A percentile compares a stretch with the other conserved stretches of the same genome.
Evolutionary conservation across 2,329 filamentous ascomycete genomes (phyloP).

Genomic region (Diaporthe vaccinii): DNA sequence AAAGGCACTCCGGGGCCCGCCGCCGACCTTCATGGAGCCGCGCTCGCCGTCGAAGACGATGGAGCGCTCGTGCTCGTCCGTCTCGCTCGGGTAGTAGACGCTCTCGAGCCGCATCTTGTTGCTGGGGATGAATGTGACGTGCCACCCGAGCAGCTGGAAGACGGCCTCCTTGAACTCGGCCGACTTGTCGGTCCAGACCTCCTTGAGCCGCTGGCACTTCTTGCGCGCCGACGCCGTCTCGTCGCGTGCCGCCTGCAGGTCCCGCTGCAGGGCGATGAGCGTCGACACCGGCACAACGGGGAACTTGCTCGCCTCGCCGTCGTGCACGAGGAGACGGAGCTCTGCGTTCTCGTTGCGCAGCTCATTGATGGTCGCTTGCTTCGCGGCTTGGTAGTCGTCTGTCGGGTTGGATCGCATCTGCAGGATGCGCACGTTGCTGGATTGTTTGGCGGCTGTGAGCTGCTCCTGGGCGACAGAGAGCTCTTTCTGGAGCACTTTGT

Average conservation of each 20-base stretch:
- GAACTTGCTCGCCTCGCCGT: conserved; percentile 57
- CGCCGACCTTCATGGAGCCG: conserved; percentile 97
- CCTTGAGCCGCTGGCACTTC: conserved; percentile 85
- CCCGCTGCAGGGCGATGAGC: conserved; percentile 80
- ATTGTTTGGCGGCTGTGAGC: conserved; percentile 74
- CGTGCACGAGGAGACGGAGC: conserved; percentile 79
- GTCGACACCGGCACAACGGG: conserved; percentile 82
- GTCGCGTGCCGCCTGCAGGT: conserved; percentile 78
- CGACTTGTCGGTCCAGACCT: conserved; percentile 92
- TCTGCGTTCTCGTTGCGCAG: conserved; percentile 88
- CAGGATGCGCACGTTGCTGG: conserved; percentile 84
- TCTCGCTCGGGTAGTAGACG: conserved; percentile 81
- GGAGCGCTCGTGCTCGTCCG: conserved; percentile 78
- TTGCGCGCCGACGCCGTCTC: conserved; percentile 84
- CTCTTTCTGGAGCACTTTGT: conserved; percentile 80
- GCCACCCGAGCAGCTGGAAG: conserved; percentile 92
- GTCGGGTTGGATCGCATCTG: conserved; percentile 94
- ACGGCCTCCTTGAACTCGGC: conserved; percentile 97
- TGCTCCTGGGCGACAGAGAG: conserved; percentile 80
- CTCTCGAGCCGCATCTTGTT: conserved; percentile 93
- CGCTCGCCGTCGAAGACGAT: conserved; percentile 92
- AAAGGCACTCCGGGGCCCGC: conserved; percentile 88
- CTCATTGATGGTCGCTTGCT: conserved; percentile 81
- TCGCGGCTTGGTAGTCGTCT: conserved; percentile 85
- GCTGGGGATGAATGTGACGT: conserved; percentile 96